phyloP scores from a whole-genome alignment of 2,329 filamentous ascomycete genomes.

The Blumeriella jaapii region DNA sequence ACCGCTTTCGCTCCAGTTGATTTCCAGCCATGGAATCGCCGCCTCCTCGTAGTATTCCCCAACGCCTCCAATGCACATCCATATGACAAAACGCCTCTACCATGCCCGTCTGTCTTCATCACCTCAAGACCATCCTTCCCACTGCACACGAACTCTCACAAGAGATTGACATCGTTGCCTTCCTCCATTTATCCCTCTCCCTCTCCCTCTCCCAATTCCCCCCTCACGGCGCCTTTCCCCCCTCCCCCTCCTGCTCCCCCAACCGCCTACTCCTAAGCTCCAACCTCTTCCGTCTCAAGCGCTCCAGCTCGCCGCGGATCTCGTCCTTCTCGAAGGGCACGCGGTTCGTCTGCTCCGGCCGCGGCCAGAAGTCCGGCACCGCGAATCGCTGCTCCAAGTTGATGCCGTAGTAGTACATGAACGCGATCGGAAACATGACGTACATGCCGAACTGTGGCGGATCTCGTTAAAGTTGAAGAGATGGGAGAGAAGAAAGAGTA shows the following conservation, averaged over 20 bases:
- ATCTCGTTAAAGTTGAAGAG: background rate
- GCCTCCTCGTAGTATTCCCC: conserved; percentile 2
- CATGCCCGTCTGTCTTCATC: too few relatives aligned
- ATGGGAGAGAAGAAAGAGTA: background rate
- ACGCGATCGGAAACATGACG: conserved; percentile 95
- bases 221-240: conserved; percentile 1
- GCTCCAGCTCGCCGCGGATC: conserved; percentile 56
- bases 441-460: conserved; percentile 84
- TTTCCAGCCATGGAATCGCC: background rate
- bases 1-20: background rate
- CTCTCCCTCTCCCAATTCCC: conserved; percentile 2
- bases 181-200: background rate
- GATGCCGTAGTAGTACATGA: conserved; percentile 99
- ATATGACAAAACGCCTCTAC: background rate
- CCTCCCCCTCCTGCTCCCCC: conserved; percentile 13
- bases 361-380: conserved; percentile 90
- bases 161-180: background rate
- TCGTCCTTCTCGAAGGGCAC: conserved; percentile 70
- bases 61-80: conserved; percentile 16
- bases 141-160: too few relatives aligned
- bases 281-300: conserved; percentile 23
- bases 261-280: conserved; percentile 28
- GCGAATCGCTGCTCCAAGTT: conserved; percentile 90
- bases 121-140: too few relatives aligned
- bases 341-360: conserved; percentile 61